Conservation (phyloP, 495 filamentous ascomycete species). For the Penicillium verhagenii region DNA sequence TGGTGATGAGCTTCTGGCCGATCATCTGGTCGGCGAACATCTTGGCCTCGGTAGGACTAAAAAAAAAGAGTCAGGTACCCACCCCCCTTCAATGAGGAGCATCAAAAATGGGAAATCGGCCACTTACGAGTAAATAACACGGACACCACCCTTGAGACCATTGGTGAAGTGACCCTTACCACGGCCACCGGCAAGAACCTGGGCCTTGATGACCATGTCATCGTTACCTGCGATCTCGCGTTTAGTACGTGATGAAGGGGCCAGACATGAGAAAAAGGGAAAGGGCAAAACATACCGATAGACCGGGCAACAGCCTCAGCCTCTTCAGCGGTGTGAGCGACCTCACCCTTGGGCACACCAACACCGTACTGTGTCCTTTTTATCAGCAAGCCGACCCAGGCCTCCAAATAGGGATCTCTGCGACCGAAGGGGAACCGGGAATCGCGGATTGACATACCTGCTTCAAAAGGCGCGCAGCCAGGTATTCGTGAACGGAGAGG, state of each 20-base stretch:
- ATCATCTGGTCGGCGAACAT: constrained; percentile 99
- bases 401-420: constrained; percentile 19
- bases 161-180: constrained; percentile 98
- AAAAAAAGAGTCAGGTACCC: background rate
- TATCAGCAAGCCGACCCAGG: constrained; percentile 22
- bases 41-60: constrained; percentile 76
- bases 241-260: constrained; percentile 25
- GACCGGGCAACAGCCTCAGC: constrained; percentile 87
- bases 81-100: no score
- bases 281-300: constrained; percentile 57
- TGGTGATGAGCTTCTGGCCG: constrained; percentile 98
- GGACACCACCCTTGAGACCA: constrained; percentile 96
- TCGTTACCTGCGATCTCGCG: constrained; percentile 61
- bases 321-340: constrained; percentile 79
- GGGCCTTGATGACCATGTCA: constrained; percentile 99
- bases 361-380: constrained; percentile 76
- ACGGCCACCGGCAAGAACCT: constrained; percentile 95
- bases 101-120: background rate
- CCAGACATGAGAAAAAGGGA: background rate
- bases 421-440: constrained; percentile 19
- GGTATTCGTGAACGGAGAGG: constrained; percentile 96
- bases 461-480: constrained; percentile 85
- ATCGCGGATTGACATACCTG: constrained; percentile 55
- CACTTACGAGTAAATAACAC: constrained; percentile 91
- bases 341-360: constrained; percentile 83